Evolutionary conservation across 2,329 filamentous ascomycete species (phyloP).

Genomic region (Phialocephala sp.): DNA sequence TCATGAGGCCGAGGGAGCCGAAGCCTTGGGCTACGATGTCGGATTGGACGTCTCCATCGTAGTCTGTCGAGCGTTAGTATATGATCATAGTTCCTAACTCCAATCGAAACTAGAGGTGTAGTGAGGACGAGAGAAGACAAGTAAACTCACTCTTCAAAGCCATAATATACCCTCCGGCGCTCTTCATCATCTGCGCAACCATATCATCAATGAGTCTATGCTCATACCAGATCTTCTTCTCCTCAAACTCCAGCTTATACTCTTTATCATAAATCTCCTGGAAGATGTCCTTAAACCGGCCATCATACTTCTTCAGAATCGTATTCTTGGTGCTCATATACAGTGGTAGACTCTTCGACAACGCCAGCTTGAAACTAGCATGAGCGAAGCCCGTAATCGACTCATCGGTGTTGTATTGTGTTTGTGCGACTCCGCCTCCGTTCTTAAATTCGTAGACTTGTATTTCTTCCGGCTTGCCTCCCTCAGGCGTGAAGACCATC

Average conservation of each 20-base stretch:
- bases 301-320: constrained; percentile 98
- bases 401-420: constrained; percentile 98
- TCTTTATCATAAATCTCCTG: constrained; percentile 90
- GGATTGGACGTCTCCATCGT: constrained; percentile 98
- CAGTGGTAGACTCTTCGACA: constrained; percentile 86
- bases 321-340: constrained; percentile 99
- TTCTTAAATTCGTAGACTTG: constrained; percentile 90
- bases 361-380: constrained; percentile 92
- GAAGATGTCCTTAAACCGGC: constrained; percentile 99
- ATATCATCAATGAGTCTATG: constrained; percentile 99
- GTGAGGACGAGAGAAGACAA: background rate
- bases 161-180: constrained; percentile 93
- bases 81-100: background rate
- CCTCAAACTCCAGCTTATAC: constrained; percentile 89
- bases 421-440: constrained; percentile 87
- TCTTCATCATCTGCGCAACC: constrained; percentile 99
- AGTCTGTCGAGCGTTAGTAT: constrained; percentile 65
- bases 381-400: constrained; percentile 95
- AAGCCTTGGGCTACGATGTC: constrained; percentile 98
- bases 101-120: too few species aligned
- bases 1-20: constrained; percentile 97
- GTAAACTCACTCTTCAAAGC: constrained; percentile 86
- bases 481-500: constrained; percentile 91
- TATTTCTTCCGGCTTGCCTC: constrained; percentile 81
- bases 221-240: constrained; percentile 97